These are phyloP conservation scores for Hyaloperonospora brassicae DNA, from an alignment of 352 stramenopile genomes.

Conservation along the genomic window DNA sequence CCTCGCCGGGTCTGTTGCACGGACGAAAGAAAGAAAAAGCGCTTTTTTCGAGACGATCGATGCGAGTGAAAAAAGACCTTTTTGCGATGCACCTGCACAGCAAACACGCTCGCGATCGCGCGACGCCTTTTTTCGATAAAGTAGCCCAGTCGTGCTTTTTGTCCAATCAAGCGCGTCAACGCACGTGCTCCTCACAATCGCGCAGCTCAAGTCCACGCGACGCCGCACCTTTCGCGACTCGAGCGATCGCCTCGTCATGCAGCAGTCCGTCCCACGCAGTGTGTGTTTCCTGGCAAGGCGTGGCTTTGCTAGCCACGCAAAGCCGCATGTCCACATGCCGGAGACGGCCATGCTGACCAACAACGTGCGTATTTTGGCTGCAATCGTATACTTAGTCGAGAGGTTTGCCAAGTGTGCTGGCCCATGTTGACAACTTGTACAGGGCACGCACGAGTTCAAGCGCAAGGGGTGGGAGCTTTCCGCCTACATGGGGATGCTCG, in stretches of 20 bases:
- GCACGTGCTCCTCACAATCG: constrained; percentile 7
- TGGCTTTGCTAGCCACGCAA: constrained; percentile 44
- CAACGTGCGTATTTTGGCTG: constrained; percentile 41
- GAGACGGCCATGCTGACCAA: constrained; percentile 85
- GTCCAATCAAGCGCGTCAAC: constrained; percentile 11
- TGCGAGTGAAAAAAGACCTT: neutral
- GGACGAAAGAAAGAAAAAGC: too few species aligned
- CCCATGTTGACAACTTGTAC: neutral
- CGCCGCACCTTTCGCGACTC: constrained; percentile 8
- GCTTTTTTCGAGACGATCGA: too few species aligned
- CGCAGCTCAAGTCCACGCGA: too few species aligned
- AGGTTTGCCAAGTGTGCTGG: neutral
- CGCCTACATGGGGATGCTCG: constrained; percentile 65
- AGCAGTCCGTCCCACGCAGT: constrained; percentile 21
- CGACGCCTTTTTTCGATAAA: neutral
- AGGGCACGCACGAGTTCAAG: constrained; percentile 74
- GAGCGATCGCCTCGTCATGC: constrained; percentile 24
- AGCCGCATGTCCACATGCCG: constrained; percentile 66
- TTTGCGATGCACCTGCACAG: too few species aligned
- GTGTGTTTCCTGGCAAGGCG: constrained; percentile 32
- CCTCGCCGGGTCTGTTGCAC: too few species aligned
- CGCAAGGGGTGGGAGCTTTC: constrained; percentile 83
- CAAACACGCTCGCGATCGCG: too few species aligned
- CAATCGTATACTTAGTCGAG: neutral
- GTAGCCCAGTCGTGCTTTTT: constrained; percentile 8